Evolutionary conservation across 2,329 filamentous ascomycete genomes (phyloP), one percentile per base, ranked within the genome.

Genomic region (Tolypocladium inflatum): DNA sequence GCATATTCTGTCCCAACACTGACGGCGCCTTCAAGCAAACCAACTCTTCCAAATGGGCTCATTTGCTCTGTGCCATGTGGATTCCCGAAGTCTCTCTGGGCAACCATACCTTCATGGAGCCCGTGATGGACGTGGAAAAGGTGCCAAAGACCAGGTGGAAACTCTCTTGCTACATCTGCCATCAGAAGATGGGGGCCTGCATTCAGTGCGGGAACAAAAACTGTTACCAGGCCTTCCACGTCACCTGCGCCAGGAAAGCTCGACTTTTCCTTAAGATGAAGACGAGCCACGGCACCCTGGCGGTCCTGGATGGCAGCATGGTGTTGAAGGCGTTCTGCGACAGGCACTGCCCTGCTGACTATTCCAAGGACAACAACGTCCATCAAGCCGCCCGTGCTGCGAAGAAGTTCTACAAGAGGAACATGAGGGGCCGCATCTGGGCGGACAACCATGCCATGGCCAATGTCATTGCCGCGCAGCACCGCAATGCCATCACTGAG

Each of bases 11-110:
- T 68, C 94, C 94, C 1, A 97, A 97, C 70, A 94, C 90, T 1
- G 94, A 97, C 66, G 94, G 94, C 17, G 94, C 94, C 3, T 99
- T 99, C 78, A 99, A 99, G 72, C 94, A 97, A 74, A 97, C 94
- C 1, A 97, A 91, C 63, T 89, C 90, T 2, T 91, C 92, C 3
- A 94, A 96, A 74, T 99, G 94, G 94, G 90, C 93, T 33, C 94
- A 99, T 80, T 76, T 99, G 13, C 83, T 99, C 10, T 99, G 94
- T 70, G 91, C 94, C 38, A 94, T 97, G 78, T 99, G 94, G 94
- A 97, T 99, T 66, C 94, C 94, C 0, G 94, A 99, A 74, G 91
- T 97, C 8, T 93, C 90, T 4, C 84, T 99, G 55, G 94, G 92
- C 17, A 99, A 99, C 68, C 89, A 91, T 61, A 96, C 92, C 9